Percentiles rank a stretch among this genome's conserved stretches.
These are phyloP conservation scores for Acacia crassicarpa DNA, from an alignment of 306 rosid species.

Conservation along the genomic window DNA sequence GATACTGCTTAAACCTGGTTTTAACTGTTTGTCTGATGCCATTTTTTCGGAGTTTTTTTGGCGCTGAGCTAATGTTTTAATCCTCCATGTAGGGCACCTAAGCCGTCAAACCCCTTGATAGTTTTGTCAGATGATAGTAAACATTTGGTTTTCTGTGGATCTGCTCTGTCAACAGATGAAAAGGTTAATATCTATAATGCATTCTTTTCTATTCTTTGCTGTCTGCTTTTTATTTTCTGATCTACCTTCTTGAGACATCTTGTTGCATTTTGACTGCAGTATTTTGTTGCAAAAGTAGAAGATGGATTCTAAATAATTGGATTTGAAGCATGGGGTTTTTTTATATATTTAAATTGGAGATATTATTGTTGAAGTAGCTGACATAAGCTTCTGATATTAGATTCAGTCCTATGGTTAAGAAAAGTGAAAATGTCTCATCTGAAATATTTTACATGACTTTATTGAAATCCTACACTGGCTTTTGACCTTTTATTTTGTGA, in stretches of 20 bases:
- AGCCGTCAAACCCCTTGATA: slow-evolving; percentile 27
- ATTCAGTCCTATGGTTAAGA: neutral
- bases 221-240: neutral
- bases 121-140: slow-evolving; percentile 36
- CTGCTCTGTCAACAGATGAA: slow-evolving; percentile 76
- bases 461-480: neutral
- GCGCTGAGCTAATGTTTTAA: slow-evolving; percentile 23
- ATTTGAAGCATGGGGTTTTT: neutral
- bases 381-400: neutral
- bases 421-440: neutral
- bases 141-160: slow-evolving; percentile 70
- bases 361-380: neutral
- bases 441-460: neutral
- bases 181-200: slow-evolving; percentile 50
- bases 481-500: neutral
- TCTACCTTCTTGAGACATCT: neutral
- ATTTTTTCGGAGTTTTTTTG: neutral
- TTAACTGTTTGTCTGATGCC: neutral
- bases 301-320: slow-evolving; percentile 1
- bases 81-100: slow-evolving; percentile 46
- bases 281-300: neutral
- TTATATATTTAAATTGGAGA: neutral
- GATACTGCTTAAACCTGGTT: neutral
- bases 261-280: neutral
- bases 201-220: neutral